A percentile compares a stretch with the other conserved stretches of the same genome.
These are phyloP conservation scores for Clausena lansium DNA, from an alignment of 345 rosid genomes.

Conservation along the genomic window DNA sequence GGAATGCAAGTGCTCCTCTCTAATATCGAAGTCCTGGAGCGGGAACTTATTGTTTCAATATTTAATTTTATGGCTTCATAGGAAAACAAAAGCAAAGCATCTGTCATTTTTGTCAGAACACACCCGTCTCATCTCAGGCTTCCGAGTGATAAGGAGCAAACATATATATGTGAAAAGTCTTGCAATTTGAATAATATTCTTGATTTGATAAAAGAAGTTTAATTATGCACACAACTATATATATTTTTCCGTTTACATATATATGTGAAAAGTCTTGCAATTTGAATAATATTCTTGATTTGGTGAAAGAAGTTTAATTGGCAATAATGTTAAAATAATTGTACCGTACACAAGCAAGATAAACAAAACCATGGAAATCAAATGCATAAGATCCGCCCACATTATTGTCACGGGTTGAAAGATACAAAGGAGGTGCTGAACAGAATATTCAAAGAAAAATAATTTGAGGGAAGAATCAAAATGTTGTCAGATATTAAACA, in stretches of 20 bases:
- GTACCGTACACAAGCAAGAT: too few species aligned
- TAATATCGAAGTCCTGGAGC: neutral
- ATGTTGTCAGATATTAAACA: neutral
- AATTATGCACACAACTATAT: too few species aligned
- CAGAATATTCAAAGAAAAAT: constrained; percentile 1
- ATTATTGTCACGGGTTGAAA: neutral
- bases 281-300: too few species aligned
- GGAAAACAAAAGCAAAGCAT: neutral
- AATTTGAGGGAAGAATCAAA: constrained; percentile 7
- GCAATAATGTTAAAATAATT: too few species aligned
- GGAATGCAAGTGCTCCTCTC: neutral
- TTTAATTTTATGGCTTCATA: neutral
- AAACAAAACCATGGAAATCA: neutral
- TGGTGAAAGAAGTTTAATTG: too few species aligned
- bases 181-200: too few species aligned
- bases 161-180: too few species aligned
- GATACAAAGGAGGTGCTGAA: neutral
- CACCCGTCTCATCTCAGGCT: neutral
- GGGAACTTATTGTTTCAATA: neutral
- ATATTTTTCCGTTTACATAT: too few species aligned
- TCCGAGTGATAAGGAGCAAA: neutral
- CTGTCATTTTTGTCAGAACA: neutral
- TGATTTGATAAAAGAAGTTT: too few species aligned
- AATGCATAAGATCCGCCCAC: neutral
- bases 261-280: too few species aligned